Conservation (phyloP, 192 early-diverging fungal species). For the Umbelopsis vinacea region DNA sequence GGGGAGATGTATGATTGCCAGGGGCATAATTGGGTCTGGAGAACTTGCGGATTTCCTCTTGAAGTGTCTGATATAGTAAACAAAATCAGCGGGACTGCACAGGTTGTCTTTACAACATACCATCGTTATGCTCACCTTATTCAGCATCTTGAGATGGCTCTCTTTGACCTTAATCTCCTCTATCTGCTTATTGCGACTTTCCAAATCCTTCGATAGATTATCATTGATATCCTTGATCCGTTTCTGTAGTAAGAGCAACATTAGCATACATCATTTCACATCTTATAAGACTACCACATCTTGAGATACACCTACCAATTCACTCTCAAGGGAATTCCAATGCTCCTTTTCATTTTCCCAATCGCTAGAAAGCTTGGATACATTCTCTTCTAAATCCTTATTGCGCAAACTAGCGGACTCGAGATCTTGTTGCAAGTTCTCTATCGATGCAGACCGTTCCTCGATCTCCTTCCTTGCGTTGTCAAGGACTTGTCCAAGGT, state of each 20-base stretch:
- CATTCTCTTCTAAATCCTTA: conserved; percentile 15
- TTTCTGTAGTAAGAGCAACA: not conserved
- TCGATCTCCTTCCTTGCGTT: not conserved
- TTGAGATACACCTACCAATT: not conserved
- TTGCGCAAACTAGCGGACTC: conserved; percentile 1
- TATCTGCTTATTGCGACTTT: conserved; percentile 58
- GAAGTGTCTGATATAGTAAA: conserved; percentile 59
- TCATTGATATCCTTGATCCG: conserved; percentile 38
- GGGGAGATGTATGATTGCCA: not conserved
- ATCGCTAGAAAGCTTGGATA: not conserved
- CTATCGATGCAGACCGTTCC: not conserved
- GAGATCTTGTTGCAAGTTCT: not conserved
- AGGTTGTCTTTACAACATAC: not conserved
- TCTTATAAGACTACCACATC: not conserved
- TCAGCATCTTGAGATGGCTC: conserved; percentile 66
- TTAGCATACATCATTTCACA: not conserved
- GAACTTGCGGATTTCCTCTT: conserved; percentile 79
- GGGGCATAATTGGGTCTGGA: conserved; percentile 41
- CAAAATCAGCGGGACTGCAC: not conserved
- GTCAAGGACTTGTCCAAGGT: not conserved
- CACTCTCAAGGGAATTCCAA: not conserved
- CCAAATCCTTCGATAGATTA: not conserved
- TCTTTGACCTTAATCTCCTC: conserved; percentile 73
- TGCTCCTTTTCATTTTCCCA: not conserved
- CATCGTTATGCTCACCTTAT: conserved; percentile 59